Base-by-base conservation (phyloP, 1,284 basidiomycete species). In the Irpex rosettiformis region DNA sequence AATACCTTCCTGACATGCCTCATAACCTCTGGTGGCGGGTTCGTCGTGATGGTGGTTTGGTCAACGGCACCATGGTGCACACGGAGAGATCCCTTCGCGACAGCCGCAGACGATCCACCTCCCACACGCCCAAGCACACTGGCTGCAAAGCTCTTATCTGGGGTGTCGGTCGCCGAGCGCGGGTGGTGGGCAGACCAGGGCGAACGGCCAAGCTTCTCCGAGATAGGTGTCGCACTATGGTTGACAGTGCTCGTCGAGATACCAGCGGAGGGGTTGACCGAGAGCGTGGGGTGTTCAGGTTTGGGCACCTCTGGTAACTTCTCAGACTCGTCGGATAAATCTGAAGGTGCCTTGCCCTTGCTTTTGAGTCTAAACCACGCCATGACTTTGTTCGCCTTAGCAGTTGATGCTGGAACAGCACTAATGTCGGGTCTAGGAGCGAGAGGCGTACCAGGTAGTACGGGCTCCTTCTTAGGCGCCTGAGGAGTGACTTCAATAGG, bases 61-160 rank as follows among this genome's bases (percentile, higher is more conserved):
- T 98, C 96, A 27, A 99, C 91, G 1, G 96, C 89, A 64, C 96
- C 96, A 64, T 93, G 89, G 69, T 98, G 96, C 45, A 92, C 83
- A 13, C 93, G 86, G 55, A 98, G 77, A 57, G 84, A 84, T 37
- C 79, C 79, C 62, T 85, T 86, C 60, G 66, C 57, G 40, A 63
- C 57, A 18, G 70, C 67, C 1, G 71, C 58, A 52, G 61, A 61
- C 16, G 37, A 37, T 33, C 60, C 60, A 52, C 58, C 51, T 18
- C 52, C 45, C 45, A 71, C 66, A 25, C 71, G 63, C 7, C 62
- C 61, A 37, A 62, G 68, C 64, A 66, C 78, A 52, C 80, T 73
- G 11, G 48, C 48, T 6, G 80, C 79, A 52, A 85, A 73, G 62
- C 77, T 78, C 4, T 75, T 75, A 45, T 61, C 63, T 8, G 54